Evolutionary conservation across 441 rosid species (phyloP).

Genomic region (Erodium trifolium): DNA sequence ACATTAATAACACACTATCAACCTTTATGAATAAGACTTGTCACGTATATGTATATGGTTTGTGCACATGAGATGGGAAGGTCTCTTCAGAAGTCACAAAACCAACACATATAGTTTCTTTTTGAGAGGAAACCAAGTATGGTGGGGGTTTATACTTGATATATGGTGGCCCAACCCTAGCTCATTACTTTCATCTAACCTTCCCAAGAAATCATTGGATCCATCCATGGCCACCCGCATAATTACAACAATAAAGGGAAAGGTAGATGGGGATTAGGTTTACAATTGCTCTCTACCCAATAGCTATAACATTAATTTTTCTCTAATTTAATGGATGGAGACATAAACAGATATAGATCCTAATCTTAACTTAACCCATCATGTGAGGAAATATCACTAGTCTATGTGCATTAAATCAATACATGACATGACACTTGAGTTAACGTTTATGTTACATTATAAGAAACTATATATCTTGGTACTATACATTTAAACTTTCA

Average conservation of each 20-base stretch:
- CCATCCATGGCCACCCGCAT: slow-evolving; percentile 16
- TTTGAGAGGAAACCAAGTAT: slow-evolving; percentile 10
- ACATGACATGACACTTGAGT: not conserved
- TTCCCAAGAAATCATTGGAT: slow-evolving; percentile 42
- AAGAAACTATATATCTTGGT: too few relatives aligned
- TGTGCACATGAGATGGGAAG: slow-evolving; percentile 16
- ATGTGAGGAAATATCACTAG: slow-evolving; percentile 16
- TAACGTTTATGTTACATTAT: not conserved
- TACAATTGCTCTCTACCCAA: not conserved
- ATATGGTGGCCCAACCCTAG: slow-evolving; percentile 27
- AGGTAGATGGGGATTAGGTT: slow-evolving; percentile 28
- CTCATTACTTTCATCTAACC: slow-evolving; percentile 13
- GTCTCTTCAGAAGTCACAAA: slow-evolving; percentile 25
- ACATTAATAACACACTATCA: slow-evolving; percentile 16
- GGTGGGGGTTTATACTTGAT: too few relatives aligned
- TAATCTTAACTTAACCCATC: slow-evolving; percentile 17
- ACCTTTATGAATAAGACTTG: slow-evolving; percentile 26
- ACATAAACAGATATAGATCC: slow-evolving; percentile 16
- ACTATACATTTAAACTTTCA: too few relatives aligned
- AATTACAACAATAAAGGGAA: slow-evolving; percentile 23
- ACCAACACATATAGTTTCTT: slow-evolving; percentile 17
- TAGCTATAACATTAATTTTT: slow-evolving; percentile 10
- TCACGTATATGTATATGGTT: slow-evolving; percentile 16
- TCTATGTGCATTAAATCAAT: slow-evolving; percentile 31
- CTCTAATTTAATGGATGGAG: slow-evolving; percentile 13